phyloP scores from a whole-genome alignment of 257 asterid species.

The Sherardia arvensis region DNA sequence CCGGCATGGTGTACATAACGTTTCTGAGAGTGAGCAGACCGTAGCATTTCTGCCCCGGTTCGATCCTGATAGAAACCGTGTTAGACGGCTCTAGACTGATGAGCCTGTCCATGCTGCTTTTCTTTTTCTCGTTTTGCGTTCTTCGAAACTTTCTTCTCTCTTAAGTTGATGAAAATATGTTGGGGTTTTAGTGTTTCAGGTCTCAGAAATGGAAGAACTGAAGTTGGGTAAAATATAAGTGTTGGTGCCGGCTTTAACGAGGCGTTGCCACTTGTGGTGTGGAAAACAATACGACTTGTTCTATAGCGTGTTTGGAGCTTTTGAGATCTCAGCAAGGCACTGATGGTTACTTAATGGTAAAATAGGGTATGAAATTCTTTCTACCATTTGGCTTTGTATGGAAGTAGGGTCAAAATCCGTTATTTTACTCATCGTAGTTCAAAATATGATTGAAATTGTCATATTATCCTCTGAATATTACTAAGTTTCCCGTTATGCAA shows the following conservation, averaged over 20 bases:
- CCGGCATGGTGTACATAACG: constrained; percentile 87
- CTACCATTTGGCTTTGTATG: not conserved
- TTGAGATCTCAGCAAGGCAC: not conserved
- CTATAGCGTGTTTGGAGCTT: not conserved
- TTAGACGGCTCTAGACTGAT: constrained; percentile 67
- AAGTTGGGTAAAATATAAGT: not conserved
- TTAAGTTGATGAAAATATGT: not conserved
- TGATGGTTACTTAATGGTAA: not conserved
- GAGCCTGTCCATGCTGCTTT: constrained; percentile 49
- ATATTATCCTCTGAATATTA: too few relatives aligned
- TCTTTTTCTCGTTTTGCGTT: not conserved
- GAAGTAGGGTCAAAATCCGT: too few relatives aligned
- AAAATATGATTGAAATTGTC: too few relatives aligned
- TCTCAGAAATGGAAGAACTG: not conserved
- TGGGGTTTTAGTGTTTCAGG: too few relatives aligned
- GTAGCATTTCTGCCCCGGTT: constrained; percentile 42
- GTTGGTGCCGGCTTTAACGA: constrained; percentile 2
- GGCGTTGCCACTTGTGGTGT: constrained; percentile 1
- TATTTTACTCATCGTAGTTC: too few relatives aligned
- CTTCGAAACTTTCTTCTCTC: not conserved
- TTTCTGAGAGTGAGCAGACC: constrained; percentile 50
- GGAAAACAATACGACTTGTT: constrained; percentile 2
- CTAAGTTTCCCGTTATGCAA: too few relatives aligned
- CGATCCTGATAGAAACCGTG: constrained; percentile 44
- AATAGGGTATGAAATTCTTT: not conserved